Base-by-base conservation (phyloP, 139 green algal species). In the Closterium sp. region DNA sequence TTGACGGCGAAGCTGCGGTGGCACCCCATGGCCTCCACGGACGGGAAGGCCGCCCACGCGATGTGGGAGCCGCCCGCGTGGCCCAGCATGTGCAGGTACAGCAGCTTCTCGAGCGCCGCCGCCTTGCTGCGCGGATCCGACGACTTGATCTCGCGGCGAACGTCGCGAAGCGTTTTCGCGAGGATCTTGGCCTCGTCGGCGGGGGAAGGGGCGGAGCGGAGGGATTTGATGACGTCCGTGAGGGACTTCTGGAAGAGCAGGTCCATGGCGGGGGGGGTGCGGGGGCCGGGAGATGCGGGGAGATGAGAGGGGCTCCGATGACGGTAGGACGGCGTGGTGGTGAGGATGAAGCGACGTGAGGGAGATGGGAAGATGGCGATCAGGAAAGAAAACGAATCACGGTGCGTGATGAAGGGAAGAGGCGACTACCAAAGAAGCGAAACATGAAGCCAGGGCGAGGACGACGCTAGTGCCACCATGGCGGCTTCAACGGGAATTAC, bases 31-130 rank as follows among this genome's bases (percentile, higher is more conserved):
- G 94, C 90, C 89, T 96, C 94, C n/a, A 96, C 91, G 66, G 88
- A 89, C 83, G 92, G 87, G 86, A 96, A 96, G 2, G 94, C 88
- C 55, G 94, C 92, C 90, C 92, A 94, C 86, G 85, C 84, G 94
- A 96, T 94, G 86, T 94, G 89, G 25, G 84, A 84, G 33, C 94
- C 91, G 34, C 89, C 36, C 89, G 36, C 93, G 12, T 69, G 43
- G 12, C 43, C 43, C 33, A 95, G 87, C 92, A 96, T 95, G 85
- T 95, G 88, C 23, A 96, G 84, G 85, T 95, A 95, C 32, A 89
- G 91, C 83, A 95, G 89, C 87, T 96, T 96, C 34, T 95, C 85
- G 33, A 96, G 85, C 64, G 94, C 94, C 2, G 90, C 31, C 7
- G 92, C 76, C 55, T 96, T 96, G 25, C 84, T 93, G 83, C 87